Percentiles rank a stretch among this genome's conserved stretches.
Evolutionary conservation across 106 monocot species (phyloP).

Genomic region (Apostasia ramifera): DNA sequence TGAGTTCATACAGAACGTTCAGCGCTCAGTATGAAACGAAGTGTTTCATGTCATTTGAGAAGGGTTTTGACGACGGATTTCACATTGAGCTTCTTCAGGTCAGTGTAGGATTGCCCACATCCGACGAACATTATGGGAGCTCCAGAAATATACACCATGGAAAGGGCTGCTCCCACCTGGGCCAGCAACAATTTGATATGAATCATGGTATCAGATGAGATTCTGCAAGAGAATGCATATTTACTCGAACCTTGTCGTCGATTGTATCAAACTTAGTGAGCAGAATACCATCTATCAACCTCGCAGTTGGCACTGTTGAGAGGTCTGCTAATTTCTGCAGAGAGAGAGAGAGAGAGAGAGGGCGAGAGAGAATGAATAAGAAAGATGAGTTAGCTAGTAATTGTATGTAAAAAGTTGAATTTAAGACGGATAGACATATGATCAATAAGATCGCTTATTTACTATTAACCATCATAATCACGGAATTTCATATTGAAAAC

Average conservation of each 20-base stretch:
- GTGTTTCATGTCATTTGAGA: constrained; percentile 31
- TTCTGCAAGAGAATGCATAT: background rate
- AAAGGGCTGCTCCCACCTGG: constrained; percentile 94
- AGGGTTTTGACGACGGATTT: constrained; percentile 96
- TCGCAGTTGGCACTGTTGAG: constrained; percentile 53
- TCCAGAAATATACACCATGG: constrained; percentile 98
- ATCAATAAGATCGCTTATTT: too few species aligned
- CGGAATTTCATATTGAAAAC: too few species aligned
- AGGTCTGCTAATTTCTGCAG: constrained; percentile 91
- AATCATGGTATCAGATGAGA: background rate
- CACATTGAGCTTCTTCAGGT: constrained; percentile 98
- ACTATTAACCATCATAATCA: too few species aligned
- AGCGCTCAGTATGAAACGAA: too few species aligned
- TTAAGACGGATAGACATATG: too few species aligned
- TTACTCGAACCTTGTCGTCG: constrained; percentile 76
- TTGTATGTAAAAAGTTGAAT: too few species aligned
- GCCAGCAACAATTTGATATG: background rate
- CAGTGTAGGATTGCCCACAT: constrained; percentile 96
- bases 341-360: background rate
- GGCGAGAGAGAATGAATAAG: background rate
- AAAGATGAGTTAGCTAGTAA: too few species aligned
- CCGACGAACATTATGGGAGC: constrained; percentile 98
- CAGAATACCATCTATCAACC: constrained; percentile 97
- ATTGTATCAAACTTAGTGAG: constrained; percentile 98
- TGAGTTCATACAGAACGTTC: background rate